Evolutionary conservation across 2,329 filamentous ascomycete species (phyloP), one percentile per base, ranked within the genome.

Genomic region (Fusarium verrucosum): DNA sequence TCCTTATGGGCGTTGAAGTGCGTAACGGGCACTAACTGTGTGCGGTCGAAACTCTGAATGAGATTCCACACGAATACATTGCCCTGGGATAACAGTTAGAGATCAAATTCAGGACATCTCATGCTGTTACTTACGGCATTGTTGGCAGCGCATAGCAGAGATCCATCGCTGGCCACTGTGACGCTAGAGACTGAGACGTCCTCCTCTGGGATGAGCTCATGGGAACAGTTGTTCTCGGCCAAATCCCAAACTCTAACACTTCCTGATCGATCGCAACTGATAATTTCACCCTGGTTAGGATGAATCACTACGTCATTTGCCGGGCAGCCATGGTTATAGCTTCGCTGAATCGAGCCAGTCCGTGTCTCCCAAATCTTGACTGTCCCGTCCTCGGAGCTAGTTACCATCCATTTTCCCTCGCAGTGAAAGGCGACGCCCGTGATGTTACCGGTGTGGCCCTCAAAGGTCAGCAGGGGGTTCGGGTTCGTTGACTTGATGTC

Each of bases 351-450:
- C 56, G 86, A 89, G 41, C 92, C 94, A 13, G 86, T 91, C 42
- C 94, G 84, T 7, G 93, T 97, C 76, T 97, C 94, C 94, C 94
- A 97, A 65, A 97, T 96, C 83, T 96, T 96, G 74, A 97, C 94
- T 1, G 92, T 96, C 71, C 94, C 92, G 74, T 99, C 95, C 78
- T 99, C 95, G 42, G 92, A 96, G 77, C 91, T 96, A 10, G 95
- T 99, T 17, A 98, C 95, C 92, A 99, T 97, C 95, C 95, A 99
- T 80, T 99, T 99, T 11, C 94, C 94, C 78, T 99, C 95, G 76
- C 94, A 98, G 77, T 99, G 95, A 76, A 99, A 99, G 11, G 94
- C 94, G 42, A 99, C 92, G 38, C 95, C 95, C 1, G 95, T 99
- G 75, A 99, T 90, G 73, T 99, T 99, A 68, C 89, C 92, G 13